These are phyloP conservation scores for Xerocomus minutiporus DNA, from an alignment of 1,284 basidiomycete genomes.

Conservation along the genomic window DNA sequence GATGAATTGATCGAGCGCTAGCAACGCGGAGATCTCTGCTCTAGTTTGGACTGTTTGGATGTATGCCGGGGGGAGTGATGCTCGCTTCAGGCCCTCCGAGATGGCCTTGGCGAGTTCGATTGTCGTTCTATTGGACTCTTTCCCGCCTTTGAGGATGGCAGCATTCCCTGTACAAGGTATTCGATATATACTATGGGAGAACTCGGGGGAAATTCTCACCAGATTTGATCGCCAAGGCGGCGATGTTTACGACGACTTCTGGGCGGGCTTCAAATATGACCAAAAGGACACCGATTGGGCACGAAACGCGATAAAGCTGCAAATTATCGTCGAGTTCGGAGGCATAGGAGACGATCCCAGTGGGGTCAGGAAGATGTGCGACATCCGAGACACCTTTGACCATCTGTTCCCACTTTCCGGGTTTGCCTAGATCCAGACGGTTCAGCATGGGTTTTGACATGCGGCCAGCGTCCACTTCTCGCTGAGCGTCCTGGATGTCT, in stretches of 20 bases:
- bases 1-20: constrained; percentile 87
- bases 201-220: constrained; percentile 47
- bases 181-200: constrained; percentile 6
- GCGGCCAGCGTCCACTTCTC: constrained; percentile 75
- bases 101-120: constrained; percentile 76
- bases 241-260: constrained; percentile 98
- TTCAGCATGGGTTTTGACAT: constrained; percentile 82
- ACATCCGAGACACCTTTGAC: constrained; percentile 88
- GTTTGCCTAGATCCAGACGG: constrained; percentile 78
- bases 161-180: constrained; percentile 65
- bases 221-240: constrained; percentile 93
- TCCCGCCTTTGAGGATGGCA: constrained; percentile 95
- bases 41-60: constrained; percentile 92
- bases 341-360: constrained; percentile 84
- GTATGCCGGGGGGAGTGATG: constrained; percentile 73
- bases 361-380: constrained; percentile 80
- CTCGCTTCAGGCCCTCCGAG: constrained; percentile 68
- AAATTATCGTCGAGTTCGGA: constrained; percentile 81
- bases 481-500: constrained; percentile 79
- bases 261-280: constrained; percentile 98
- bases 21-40: constrained; percentile 84
- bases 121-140: constrained; percentile 83
- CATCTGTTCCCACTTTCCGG: constrained; percentile 94
- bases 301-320: constrained; percentile 91
- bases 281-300: constrained; percentile 93